Evolutionary conservation across 2,329 filamentous ascomycete genomes (phyloP).

Genomic region (Colletotrichum sp.): DNA sequence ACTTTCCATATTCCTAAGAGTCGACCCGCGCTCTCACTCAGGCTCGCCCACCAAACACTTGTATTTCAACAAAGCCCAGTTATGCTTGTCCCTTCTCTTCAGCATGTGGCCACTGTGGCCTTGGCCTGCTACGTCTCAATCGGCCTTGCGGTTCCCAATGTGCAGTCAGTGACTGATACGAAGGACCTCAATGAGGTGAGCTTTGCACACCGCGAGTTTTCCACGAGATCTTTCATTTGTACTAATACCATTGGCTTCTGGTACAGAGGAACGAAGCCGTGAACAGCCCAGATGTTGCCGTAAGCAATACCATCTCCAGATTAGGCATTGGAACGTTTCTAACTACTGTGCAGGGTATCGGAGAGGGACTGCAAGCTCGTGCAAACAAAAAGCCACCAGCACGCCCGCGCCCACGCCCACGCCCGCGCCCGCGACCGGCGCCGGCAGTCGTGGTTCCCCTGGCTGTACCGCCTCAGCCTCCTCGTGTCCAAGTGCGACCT

Average conservation of each 20-base stretch:
- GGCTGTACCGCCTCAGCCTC: neutral
- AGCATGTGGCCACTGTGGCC: neutral
- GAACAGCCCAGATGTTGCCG: neutral
- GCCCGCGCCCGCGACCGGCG: too few species aligned
- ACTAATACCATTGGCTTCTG: neutral
- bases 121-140: neutral
- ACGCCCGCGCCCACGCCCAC: too few species aligned
- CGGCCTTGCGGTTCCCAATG: neutral
- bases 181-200: neutral
- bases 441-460: neutral
- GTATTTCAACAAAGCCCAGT: neutral
- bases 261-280: neutral
- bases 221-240: neutral
- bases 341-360: neutral
- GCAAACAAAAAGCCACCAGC: neutral
- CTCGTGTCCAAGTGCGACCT: neutral
- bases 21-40: too few species aligned
- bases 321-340: rapidly evolving
- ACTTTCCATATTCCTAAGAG: too few species aligned
- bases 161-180: neutral
- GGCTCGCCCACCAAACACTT: too few species aligned
- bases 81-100: neutral
- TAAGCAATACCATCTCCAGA: neutral
- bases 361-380: neutral
- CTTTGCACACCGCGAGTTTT: neutral